These are phyloP conservation scores for Pulveroboletus sp. DNA, from an alignment of 768 basidiomycete genomes.

Conservation along the genomic window DNA sequence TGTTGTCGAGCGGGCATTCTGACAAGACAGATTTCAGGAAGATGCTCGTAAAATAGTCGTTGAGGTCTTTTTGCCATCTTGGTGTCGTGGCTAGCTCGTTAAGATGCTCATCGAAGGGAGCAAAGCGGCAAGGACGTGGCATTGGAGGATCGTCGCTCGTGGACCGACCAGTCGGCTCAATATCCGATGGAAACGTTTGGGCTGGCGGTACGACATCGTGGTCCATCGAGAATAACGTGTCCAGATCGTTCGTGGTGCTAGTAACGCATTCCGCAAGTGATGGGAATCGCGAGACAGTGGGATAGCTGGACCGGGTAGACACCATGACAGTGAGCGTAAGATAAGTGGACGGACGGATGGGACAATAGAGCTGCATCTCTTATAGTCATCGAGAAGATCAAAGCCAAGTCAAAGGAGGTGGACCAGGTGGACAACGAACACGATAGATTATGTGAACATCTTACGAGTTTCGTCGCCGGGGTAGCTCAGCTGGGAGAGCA, in stretches of 20 bases:
- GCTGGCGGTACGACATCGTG: no score
- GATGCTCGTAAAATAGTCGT: conserved; percentile 9
- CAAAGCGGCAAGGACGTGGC: neutral
- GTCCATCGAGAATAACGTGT: no score
- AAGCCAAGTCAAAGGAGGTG: neutral
- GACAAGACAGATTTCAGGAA: conserved; percentile 7
- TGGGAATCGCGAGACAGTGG: no score
- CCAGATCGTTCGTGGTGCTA: no score
- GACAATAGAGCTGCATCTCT: neutral
- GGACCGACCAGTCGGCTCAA: no score
- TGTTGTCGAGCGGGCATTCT: conserved; percentile 2
- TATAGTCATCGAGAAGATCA: conserved; percentile 3
- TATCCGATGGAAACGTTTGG: neutral
- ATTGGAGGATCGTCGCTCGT: neutral
- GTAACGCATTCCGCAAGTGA: no score
- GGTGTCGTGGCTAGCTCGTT: neutral
- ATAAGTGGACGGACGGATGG: neutral
- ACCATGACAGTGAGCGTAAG: neutral
- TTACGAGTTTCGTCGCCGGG: conserved; percentile 34
- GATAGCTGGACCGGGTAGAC: neutral
- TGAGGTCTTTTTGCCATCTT: conserved; percentile 13
- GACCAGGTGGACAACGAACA: neutral
- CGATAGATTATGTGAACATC: neutral
- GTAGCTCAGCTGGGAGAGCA: conserved; percentile 76
- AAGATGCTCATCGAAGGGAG: conserved; percentile 7